Evolutionary conservation across 805 yeast genomes (phyloP), one percentile per base, ranked within the genome.

Genomic region (Metschnikowia corniflorae): DNA sequence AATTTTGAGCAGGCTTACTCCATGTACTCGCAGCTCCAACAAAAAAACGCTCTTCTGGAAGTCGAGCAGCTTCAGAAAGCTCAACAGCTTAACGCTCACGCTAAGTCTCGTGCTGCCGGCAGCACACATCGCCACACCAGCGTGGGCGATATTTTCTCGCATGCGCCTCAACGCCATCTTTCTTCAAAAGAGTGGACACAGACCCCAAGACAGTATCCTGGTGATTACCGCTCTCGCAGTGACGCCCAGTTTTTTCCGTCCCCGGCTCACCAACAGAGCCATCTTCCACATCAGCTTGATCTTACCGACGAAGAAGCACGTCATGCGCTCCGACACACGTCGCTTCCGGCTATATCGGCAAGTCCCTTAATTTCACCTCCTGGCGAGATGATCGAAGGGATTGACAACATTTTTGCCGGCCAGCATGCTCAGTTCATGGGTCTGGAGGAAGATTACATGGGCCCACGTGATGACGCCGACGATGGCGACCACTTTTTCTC

Each of bases 1-100:
- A 66, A 67, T 37, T 68, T 68, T 35, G 72, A 68, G 54, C 70
- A 67, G 52, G 71, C 71, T 9, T 68, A 65, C 43, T 44, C 55
- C 22, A 60, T 65, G 63, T 68, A 66, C 51, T 50, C 57, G 26
- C 56, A 54, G 27, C 47, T 66, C 32, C 71, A 67, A 46, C 68
- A 64, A 32, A 64, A 63, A 33, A 50, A 56, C 27, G 70, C 70
- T 16, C 16, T 55, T 16, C 45, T 44, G 22, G 62, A 60, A 15
- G 53, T 67, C 14, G 71, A 65, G 38, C 59, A 59, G 37, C 60
- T 68, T 40, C 64, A 65, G 38, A 57, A 56, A 44, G 67, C 60
- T 1, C 71, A 66, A 50, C 51, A 47, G 46, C 46, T 54, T 38
- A 58, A 57, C 46, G n/a, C 9, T 5, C 24, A 21, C 24, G 54